A percentile compares a stretch with the other conserved stretches of the same genome.
phyloP scores from a whole-genome alignment of 2,329 filamentous ascomycete genomes.

The Trichophyton simii region DNA sequence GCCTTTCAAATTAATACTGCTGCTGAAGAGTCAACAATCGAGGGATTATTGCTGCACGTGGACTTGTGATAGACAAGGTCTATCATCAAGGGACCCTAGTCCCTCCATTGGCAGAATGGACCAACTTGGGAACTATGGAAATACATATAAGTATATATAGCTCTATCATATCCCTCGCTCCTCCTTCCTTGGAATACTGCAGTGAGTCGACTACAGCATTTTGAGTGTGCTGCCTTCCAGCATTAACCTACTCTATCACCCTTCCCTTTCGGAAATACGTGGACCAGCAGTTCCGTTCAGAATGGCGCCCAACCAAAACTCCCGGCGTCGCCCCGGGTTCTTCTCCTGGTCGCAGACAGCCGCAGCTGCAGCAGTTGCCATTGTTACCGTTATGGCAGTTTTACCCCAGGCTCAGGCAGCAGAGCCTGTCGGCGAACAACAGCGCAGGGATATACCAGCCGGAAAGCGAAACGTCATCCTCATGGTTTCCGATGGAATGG shows the following conservation, averaged over 20 bases:
- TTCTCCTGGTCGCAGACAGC: slow-evolving; percentile 75
- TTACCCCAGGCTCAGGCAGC: slow-evolving; percentile 47
- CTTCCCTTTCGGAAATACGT: neutral
- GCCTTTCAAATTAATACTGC: neutral
- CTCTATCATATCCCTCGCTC: neutral
- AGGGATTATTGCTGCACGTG: neutral
- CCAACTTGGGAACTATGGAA: neutral
- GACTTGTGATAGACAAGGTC: neutral
- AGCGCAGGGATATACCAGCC: slow-evolving; percentile 30
- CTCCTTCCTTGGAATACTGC: no score
- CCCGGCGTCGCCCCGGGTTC: slow-evolving; percentile 61
- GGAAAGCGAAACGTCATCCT: slow-evolving; percentile 90
- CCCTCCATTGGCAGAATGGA: neutral
- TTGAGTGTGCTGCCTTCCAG: neutral
- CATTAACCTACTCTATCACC: neutral
- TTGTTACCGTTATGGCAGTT: slow-evolving; percentile 49
- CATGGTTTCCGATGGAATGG: slow-evolving; percentile 99
- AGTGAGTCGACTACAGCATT: no score
- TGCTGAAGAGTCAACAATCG: neutral
- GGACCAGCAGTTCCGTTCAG: neutral
- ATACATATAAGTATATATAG: neutral
- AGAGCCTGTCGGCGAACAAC: slow-evolving; percentile 20
- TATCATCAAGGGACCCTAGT: neutral
- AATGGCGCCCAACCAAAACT: slow-evolving; percentile 22
- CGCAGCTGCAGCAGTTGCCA: slow-evolving; percentile 64